These are phyloP conservation scores for Arxiozyma heterogenica DNA, from an alignment of 1,139 yeast genomes.

Conservation along the genomic window DNA sequence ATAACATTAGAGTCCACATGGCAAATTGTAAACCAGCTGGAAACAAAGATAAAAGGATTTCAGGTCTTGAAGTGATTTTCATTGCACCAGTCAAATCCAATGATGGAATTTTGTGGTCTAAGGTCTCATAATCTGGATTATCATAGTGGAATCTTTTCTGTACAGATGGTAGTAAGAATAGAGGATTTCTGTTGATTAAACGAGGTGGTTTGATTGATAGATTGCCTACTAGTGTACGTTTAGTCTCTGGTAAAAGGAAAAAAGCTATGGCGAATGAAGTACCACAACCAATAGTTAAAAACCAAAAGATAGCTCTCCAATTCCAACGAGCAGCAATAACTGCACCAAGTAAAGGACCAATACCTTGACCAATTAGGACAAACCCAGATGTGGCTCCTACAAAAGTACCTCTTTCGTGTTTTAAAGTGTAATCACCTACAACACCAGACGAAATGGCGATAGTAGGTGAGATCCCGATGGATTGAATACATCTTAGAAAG, in stretches of 20 bases:
- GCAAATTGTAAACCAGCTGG: constrained; percentile 62
- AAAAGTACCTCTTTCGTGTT: constrained; percentile 54
- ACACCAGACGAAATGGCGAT: constrained; percentile 60
- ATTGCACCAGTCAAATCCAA: constrained; percentile 36
- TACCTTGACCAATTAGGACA: constrained; percentile 61
- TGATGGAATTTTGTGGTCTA: constrained; percentile 28
- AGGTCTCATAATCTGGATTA: constrained; percentile 28
- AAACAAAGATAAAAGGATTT: constrained; percentile 34
- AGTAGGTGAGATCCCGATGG: constrained; percentile 62
- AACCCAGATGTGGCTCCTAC: constrained; percentile 58
- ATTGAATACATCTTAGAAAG: constrained; percentile 55
- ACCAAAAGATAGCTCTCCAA: constrained; percentile 77
- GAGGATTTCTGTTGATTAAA: constrained; percentile 39
- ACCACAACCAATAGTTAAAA: constrained; percentile 54
- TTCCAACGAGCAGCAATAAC: constrained; percentile 48
- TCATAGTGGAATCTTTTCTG: constrained; percentile 18
- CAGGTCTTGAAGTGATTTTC: constrained; percentile 35
- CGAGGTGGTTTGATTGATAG: constrained; percentile 43
- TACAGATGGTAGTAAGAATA: constrained; percentile 26
- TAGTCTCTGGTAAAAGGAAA: constrained; percentile 60
- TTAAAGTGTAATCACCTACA: constrained; percentile 57
- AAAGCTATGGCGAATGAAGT: constrained; percentile 28
- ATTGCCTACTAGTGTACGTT: constrained; percentile 59
- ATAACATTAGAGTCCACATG: constrained; percentile 59
- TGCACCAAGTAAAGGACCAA: constrained; percentile 73